phyloP scores from a whole-genome alignment of 768 basidiomycete genomes.

The Pleurotus salmoneostramineus region DNA sequence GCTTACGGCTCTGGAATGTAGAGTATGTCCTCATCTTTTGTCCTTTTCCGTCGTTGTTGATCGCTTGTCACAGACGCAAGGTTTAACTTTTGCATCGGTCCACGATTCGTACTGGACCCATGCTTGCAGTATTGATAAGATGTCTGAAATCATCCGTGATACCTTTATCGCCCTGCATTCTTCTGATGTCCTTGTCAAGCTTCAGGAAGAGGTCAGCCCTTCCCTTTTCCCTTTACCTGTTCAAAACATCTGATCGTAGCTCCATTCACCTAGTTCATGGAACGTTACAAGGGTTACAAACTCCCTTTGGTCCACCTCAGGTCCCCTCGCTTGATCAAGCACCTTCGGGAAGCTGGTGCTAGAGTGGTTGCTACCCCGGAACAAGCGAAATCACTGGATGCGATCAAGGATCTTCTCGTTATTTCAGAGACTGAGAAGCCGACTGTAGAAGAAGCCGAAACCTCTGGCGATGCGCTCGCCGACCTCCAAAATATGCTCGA shows the following conservation, averaged over 20 bases:
- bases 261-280: constrained; percentile 48
- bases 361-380: constrained; percentile 31
- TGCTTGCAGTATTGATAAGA: constrained; percentile 77
- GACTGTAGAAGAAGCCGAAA: constrained; percentile 26
- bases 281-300: constrained; percentile 73
- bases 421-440: constrained; percentile 11
- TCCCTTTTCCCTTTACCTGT: neutral
- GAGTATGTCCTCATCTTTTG: constrained; percentile 38
- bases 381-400: constrained; percentile 2
- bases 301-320: constrained; percentile 53
- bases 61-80: constrained; percentile 46
- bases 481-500: constrained; percentile 5
- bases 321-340: constrained; percentile 28
- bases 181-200: constrained; percentile 72
- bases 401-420: constrained; percentile 6
- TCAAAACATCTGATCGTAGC: constrained; percentile 2
- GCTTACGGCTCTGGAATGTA: constrained; percentile 88
- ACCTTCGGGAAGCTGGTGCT: constrained; percentile 40
- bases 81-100: constrained; percentile 87
- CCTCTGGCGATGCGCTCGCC: constrained; percentile 9
- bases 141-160: constrained; percentile 87
- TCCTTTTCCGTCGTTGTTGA: constrained; percentile 1
- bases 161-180: constrained; percentile 93
- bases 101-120: constrained; percentile 99
- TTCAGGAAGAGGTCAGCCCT: constrained; percentile 62